phyloP scores from a whole-genome alignment of 1,139 yeast species.

The Candida dubliniensis region DNA sequence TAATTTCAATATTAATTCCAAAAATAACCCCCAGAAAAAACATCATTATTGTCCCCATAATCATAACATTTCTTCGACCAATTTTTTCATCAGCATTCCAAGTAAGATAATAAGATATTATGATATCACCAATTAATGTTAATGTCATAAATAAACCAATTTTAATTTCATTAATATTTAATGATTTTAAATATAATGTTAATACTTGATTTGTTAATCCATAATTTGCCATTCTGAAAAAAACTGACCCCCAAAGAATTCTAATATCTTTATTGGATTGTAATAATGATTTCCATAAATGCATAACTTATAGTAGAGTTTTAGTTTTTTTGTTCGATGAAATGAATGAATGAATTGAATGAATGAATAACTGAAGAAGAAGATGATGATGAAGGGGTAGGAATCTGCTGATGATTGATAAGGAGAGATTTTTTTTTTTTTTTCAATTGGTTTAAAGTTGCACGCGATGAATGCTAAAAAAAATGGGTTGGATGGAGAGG shows the following conservation, averaged over 20 bases:
- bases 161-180: constrained; percentile 54
- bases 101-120: constrained; percentile 33
- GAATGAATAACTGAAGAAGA: too few relatives aligned
- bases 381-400: too few relatives aligned
- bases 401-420: too few relatives aligned
- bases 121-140: constrained; percentile 39
- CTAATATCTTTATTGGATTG: constrained; percentile 53
- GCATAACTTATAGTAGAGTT: too few relatives aligned
- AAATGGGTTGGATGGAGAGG: too few relatives aligned
- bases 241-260: constrained; percentile 68
- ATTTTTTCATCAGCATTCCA: constrained; percentile 30
- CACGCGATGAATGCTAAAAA: too few relatives aligned
- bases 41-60: constrained; percentile 72
- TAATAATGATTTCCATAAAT: constrained; percentile 23
- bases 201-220: constrained; percentile 82
- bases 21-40: constrained; percentile 65
- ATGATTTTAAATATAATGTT: constrained; percentile 61
- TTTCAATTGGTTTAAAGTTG: too few relatives aligned
- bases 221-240: constrained; percentile 72
- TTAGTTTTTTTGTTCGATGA: too few relatives aligned
- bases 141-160: constrained; percentile 76
- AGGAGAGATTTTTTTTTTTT: background rate
- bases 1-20: constrained; percentile 34
- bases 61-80: constrained; percentile 64
- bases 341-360: too few relatives aligned